A percentile compares a stretch with the other conserved stretches of the same genome.
Conservation (phyloP, 495 filamentous ascomycete species). For the Lophiostoma macrostomum region DNA sequence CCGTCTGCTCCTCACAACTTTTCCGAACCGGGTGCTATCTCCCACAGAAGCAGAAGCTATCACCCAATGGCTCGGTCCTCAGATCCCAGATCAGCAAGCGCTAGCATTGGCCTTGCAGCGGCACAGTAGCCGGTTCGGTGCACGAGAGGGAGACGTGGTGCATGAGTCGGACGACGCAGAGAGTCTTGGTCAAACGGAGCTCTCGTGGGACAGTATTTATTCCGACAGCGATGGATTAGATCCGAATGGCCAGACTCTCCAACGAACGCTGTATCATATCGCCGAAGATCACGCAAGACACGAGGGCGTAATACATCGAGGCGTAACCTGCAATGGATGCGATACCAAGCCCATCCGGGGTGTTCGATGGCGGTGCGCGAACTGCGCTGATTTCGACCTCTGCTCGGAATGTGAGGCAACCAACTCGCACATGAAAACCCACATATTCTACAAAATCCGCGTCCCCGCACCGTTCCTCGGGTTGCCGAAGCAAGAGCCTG, state of each 20-base stretch:
- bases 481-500: conserved; percentile 23
- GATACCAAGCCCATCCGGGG: conserved; percentile 82
- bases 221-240: conserved; percentile 40
- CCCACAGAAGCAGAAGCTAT: conserved; percentile 1
- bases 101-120: conserved; percentile 6
- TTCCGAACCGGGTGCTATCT: conserved; percentile 5
- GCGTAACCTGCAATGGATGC: conserved; percentile 89
- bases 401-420: conserved; percentile 36
- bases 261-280: conserved; percentile 47
- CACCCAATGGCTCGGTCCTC: neutral
- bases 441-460: conserved; percentile 91
- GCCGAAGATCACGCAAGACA: conserved; percentile 62
- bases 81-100: neutral
- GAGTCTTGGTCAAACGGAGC: conserved; percentile 27
- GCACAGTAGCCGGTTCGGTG: conserved; percentile 1
- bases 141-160: neutral
- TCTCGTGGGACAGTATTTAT: conserved; percentile 24
- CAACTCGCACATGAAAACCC: conserved; percentile 86
- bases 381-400: conserved; percentile 82
- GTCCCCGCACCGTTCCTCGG: conserved; percentile 69
- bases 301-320: conserved; percentile 80
- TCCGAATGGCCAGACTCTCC: conserved; percentile 54
- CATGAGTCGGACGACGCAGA: conserved; percentile 11
- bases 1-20: conserved; percentile 18
- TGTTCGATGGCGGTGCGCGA: conserved; percentile 85